Conservation (phyloP, 139 green algal genomes). For the Diplosphaera chodatii region DNA sequence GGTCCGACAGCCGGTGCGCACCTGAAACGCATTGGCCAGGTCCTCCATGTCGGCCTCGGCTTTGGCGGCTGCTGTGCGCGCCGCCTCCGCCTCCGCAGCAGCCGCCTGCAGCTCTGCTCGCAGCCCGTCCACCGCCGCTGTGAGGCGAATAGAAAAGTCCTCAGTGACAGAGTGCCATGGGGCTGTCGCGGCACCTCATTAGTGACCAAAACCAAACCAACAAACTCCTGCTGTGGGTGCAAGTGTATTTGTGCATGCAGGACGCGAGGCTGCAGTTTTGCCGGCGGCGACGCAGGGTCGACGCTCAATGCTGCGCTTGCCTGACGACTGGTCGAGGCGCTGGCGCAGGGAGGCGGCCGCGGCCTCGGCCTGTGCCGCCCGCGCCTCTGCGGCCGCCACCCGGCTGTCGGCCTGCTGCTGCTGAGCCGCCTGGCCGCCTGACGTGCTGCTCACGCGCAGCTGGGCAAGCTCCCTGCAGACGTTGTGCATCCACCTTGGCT, state of each 20-base stretch:
- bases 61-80: conserved; percentile 17
- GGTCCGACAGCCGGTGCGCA: too few relatives aligned
- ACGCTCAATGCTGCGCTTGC: not conserved
- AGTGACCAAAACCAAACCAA: too few relatives aligned
- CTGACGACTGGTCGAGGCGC: not conserved
- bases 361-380: not conserved
- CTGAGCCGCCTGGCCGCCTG: not conserved
- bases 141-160: too few relatives aligned
- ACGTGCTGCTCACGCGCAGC: not conserved
- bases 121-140: conserved; percentile 1
- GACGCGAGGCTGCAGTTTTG: not conserved
- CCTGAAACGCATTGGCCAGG: conserved; percentile 66
- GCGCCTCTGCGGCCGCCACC: not conserved
- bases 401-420: not conserved
- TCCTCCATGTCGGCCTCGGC: conserved; percentile 53
- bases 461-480: not conserved
- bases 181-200: too few relatives aligned
- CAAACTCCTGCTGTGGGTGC: too few relatives aligned
- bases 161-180: too few relatives aligned
- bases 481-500: too few relatives aligned
- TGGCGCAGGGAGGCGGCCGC: not conserved
- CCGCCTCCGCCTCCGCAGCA: conserved; percentile 21
- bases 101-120: conserved; percentile 11
- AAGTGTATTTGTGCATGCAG: too few relatives aligned
- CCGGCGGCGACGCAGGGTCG: too few relatives aligned